Base-by-base conservation (phyloP, 768 basidiomycete species). In the Lentinula sp. region DNA sequence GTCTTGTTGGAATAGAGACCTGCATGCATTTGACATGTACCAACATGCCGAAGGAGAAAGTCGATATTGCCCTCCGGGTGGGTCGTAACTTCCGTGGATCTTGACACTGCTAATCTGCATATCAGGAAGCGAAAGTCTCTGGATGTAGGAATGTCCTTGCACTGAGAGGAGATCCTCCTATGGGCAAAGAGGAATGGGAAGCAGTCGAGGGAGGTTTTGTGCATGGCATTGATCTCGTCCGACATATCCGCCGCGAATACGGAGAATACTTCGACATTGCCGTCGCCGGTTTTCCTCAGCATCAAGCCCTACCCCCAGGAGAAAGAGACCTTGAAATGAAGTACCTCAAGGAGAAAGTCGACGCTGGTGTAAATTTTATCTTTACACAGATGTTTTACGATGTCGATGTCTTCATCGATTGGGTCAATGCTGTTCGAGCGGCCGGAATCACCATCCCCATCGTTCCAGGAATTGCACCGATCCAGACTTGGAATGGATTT, bases 341-440 rank as follows among this genome's bases (percentile, higher is more conserved):
- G 61, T 95, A 82, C 72, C 80, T 97, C 64, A 96, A 96, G 75
- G 87, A 91, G 65, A 98, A 98, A 74, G 76, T 95, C 61, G 94
- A 96, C 64, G 90, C 86, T 9, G 95, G 95, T 42, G 91, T 88
- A 63, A 81, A 86, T 70, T 92, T 96, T 76, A 97, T 98, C 74
- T 97, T 98, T 79, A 97, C 95, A 0, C 95, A 98, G 73, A 94
- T 98, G 93, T 98, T 98, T 77, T 97, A 95, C 76, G 95, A 97
- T 67, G 87, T 89, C 52, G 83, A 92, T 37, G 70, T 98, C 66
- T 98, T 99, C 77, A 86, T 97, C 68, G 79, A 81, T 54, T 99
- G 97, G 97, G 95, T 91, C 43, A 86, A 85, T 63, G 77, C 84
- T 48, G 85, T 93, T 36, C 85, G 94, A 61, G 90, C 80, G 10